Base-by-base conservation (phyloP, 345 rosid genomes). In the Syzygium aromaticum region DNA sequence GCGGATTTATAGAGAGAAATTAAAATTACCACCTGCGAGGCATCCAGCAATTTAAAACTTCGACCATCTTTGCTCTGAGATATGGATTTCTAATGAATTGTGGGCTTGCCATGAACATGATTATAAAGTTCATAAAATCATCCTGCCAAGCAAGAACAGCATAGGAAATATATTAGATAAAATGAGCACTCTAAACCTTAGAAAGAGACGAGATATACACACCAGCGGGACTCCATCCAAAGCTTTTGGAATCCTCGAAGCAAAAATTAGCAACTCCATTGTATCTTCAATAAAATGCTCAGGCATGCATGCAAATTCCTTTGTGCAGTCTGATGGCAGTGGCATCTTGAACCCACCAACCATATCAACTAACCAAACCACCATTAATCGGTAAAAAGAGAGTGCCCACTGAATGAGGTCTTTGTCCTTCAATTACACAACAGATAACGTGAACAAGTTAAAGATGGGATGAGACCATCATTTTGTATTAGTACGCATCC, bases 281-380 rank as follows among this genome's bases (percentile, higher is more conserved):
- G 98, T 97, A 94, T 98, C 99, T 92, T 98, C 99, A 87, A 95
- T 94, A 92, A 98, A 98, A 94, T 98, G 99, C 94, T 98, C 99
- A 33, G 99, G 99, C 98, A 96, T 92, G 88, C 93, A 93, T 21
- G 99, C 96, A 92, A 98, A 96, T 88, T 95, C 95, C 99, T 93
- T 94, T 52, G 99, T 96, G 89, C 99, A 98, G 53, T 91, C 90
- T 83, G 93, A 84, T 51, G 98, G 97, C 38, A 96, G 90, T 85
- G 99, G 99, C 98, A 98, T 96, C 93, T 91, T 95, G 92, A 96
- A 98, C 87, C 99, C 99, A 88, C 98, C 99, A 90, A 94, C 96
- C 91, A 96, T 92, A 87, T 91, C 93, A 85, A 95, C 99, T 91
- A 98, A 90, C 99, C 98, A 96, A 89, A 94, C 95, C 88, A 98